A percentile compares a stretch with the other conserved stretches of the same genome.
phyloP scores from a whole-genome alignment of 2,329 filamentous ascomycete species.

The Fusarium sp. region DNA sequence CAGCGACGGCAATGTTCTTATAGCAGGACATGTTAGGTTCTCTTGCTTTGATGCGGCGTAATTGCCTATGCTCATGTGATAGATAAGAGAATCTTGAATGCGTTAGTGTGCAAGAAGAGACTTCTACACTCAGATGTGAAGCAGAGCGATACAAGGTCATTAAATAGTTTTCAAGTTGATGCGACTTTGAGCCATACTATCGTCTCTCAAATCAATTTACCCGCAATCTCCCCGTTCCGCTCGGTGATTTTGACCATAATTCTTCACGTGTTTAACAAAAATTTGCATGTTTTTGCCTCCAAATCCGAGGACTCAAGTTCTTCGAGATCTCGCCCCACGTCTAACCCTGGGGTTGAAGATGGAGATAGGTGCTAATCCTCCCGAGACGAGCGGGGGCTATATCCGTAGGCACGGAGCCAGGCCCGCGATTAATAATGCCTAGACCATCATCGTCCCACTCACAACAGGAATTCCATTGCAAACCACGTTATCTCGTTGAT shows the following conservation, averaged over 20 bases:
- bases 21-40: background rate
- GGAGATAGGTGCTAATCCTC: background rate
- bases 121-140: background rate
- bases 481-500: background rate
- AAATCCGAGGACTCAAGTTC: too few relatives aligned
- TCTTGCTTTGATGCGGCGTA: background rate
- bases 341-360: slow-evolving; percentile 8
- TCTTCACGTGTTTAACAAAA: background rate
- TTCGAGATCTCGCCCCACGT: background rate
- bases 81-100: background rate
- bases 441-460: background rate
- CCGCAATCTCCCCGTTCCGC: background rate
- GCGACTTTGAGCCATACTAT: background rate
- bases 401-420: background rate
- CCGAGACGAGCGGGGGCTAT: background rate
- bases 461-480: background rate
- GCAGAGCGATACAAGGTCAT: background rate
- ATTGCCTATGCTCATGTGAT: background rate
- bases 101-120: background rate
- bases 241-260: background rate
- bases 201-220: background rate
- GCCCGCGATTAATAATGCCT: background rate
- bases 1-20: slow-evolving; percentile 6
- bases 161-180: background rate
- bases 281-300: background rate